Conservation (phyloP, 73 alveolate genomes). For the Symbiodinium natans region DNA sequence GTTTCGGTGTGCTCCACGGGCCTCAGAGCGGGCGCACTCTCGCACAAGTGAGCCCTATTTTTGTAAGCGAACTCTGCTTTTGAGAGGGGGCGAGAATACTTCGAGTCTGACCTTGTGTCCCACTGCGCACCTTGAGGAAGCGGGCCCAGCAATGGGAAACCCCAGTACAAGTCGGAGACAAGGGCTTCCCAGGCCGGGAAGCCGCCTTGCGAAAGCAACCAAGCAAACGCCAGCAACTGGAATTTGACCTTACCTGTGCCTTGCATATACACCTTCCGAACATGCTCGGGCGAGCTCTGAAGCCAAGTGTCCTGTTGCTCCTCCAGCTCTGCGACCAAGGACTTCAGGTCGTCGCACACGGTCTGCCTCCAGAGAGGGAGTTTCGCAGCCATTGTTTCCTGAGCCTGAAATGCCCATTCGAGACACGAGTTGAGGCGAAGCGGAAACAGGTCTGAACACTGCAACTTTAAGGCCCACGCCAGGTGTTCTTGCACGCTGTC, state of each 20-base stretch:
- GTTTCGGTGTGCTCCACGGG: not conserved
- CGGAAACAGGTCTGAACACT: too few relatives aligned
- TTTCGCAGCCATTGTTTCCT: too few relatives aligned
- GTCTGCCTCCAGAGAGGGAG: not conserved
- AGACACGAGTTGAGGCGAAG: too few relatives aligned
- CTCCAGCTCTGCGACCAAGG: not conserved
- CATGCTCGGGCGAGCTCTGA: not conserved
- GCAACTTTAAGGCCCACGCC: too few relatives aligned
- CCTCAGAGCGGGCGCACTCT: not conserved
- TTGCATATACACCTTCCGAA: not conserved
- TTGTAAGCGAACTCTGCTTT: not conserved
- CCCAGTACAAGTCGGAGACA: not conserved
- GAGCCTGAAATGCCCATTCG: too few relatives aligned
- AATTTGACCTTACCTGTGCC: not conserved
- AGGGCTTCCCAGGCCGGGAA: not conserved
- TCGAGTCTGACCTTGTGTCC: not conserved
- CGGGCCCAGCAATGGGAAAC: not conserved
- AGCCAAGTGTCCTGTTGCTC: not conserved
- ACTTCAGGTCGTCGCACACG: not conserved
- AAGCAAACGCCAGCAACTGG: not conserved
- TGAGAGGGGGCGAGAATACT: not conserved
- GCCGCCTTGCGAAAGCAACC: not conserved
- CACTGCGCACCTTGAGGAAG: not conserved
- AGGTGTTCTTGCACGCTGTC: too few relatives aligned
- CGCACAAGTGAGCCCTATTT: not conserved